A percentile compares a stretch with the other conserved stretches of the same genome.
Evolutionary conservation across 192 early-diverging fungal genomes (phyloP).

Genomic region (Podila epigama): DNA sequence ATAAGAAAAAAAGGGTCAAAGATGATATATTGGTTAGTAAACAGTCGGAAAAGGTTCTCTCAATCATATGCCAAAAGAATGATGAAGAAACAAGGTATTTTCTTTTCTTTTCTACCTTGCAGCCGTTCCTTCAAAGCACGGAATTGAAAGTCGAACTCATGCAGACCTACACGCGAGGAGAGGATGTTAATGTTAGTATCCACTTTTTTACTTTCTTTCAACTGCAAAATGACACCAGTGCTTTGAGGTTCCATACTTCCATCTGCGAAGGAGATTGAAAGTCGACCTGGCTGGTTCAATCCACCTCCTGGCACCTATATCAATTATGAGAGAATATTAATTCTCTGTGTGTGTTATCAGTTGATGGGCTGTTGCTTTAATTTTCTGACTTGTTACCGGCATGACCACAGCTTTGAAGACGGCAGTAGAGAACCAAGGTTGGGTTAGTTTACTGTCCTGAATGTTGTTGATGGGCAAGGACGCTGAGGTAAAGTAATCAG

Average conservation of each 20-base stretch:
- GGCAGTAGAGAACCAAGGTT: slow-evolving; percentile 40
- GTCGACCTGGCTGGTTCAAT: slow-evolving; percentile 25
- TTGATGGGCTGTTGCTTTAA: no score
- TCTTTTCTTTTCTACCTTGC: slow-evolving; percentile 10
- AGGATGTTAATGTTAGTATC: neutral
- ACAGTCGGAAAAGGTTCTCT: neutral
- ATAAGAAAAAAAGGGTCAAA: neutral
- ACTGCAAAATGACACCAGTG: neutral
- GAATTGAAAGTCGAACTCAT: slow-evolving; percentile 43
- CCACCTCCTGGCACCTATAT: slow-evolving; percentile 21
- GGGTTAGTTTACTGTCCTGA: slow-evolving; percentile 32
- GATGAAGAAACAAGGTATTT: neutral
- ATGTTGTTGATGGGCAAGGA: slow-evolving; percentile 39
- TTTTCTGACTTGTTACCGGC: slow-evolving; percentile 17
- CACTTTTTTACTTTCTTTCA: neutral
- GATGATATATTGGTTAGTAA: neutral
- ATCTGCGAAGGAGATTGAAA: slow-evolving; percentile 22
- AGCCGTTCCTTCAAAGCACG: slow-evolving; percentile 24
- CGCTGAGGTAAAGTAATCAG: slow-evolving; percentile 16
- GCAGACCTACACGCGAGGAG: slow-evolving; percentile 3
- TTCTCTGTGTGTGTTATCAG: no score
- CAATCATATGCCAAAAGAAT: neutral
- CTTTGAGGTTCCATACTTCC: slow-evolving; percentile 10
- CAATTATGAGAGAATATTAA: neutral
- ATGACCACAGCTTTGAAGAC: slow-evolving; percentile 36